Percentiles rank a stretch among this genome's conserved stretches.
Evolutionary conservation across 176 grass and related monocot genomes (phyloP).

Genomic region (Oryza brachyantha): DNA sequence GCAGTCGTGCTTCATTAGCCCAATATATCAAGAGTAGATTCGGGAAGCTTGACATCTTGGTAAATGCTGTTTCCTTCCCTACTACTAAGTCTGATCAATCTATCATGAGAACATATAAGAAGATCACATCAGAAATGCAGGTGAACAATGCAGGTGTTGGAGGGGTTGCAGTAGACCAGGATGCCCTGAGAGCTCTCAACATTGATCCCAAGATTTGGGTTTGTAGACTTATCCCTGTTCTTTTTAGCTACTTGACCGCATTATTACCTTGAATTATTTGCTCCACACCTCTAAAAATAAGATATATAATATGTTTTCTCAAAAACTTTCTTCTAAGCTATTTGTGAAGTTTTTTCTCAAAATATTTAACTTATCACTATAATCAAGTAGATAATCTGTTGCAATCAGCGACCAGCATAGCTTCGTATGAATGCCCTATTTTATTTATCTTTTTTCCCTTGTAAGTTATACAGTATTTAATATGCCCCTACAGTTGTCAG

Average conservation of each 20-base stretch:
- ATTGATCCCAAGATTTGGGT: conserved; percentile 60
- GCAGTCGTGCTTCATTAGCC: conserved; percentile 37
- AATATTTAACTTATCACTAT: no score
- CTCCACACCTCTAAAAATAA: no score
- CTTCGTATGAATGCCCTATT: background rate
- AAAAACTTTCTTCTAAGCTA: no score
- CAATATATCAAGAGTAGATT: conserved; percentile 35
- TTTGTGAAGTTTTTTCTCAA: no score
- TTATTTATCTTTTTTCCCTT: background rate
- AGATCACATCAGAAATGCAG: conserved; percentile 2
- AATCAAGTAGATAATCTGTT: no score
- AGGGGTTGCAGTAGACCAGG: conserved; percentile 43
- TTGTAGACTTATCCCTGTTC: background rate
- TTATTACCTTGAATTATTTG: no score
- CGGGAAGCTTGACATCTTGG: conserved; percentile 75
- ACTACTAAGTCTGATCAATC: background rate
- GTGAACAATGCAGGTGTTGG: conserved; percentile 66
- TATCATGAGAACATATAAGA: background rate
- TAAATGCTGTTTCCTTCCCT: background rate
- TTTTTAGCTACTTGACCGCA: no score
- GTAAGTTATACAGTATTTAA: background rate
- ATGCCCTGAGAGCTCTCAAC: conserved; percentile 55
- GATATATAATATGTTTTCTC: no score
- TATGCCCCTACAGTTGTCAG: background rate
- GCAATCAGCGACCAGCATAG: background rate